Percentiles rank a stretch among this genome's conserved stretches.
Conservation (phyloP, 169 alveolate genomes). For the Babesia ovis region DNA sequence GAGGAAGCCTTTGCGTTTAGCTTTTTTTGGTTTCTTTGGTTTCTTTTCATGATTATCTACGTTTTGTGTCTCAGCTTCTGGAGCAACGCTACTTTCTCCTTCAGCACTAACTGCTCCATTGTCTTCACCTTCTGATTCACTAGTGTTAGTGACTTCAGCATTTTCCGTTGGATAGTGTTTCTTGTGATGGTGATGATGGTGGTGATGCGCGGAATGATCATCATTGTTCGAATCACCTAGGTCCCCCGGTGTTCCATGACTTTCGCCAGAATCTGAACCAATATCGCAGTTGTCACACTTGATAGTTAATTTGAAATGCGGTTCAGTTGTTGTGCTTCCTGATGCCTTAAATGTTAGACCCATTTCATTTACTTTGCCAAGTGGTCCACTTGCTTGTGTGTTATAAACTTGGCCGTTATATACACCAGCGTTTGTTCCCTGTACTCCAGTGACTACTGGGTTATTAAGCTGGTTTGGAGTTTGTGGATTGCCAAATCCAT, state of each 20-base stretch:
- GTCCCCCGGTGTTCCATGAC: neutral
- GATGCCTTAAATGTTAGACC: neutral
- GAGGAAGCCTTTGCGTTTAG: too few relatives aligned
- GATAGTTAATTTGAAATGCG: constrained; percentile 2
- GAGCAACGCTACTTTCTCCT: too few relatives aligned
- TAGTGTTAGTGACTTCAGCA: neutral
- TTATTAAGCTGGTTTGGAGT: neutral
- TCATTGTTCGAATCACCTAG: neutral
- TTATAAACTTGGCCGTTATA: too few relatives aligned
- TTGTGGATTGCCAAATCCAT: too few relatives aligned
- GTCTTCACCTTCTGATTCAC: neutral
- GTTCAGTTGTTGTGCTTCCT: neutral
- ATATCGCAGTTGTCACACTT: constrained; percentile 24
- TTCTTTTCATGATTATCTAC: too few relatives aligned
- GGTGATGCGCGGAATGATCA: neutral
- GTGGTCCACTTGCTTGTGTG: neutral
- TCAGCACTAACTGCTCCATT: neutral
- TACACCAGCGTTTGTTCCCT: neutral
- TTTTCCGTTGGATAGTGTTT: neutral
- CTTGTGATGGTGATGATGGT: constrained; percentile 7
- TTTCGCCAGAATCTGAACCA: neutral
- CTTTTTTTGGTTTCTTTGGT: too few relatives aligned
- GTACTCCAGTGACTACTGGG: too few relatives aligned
- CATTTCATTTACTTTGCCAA: neutral
- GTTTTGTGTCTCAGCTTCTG: too few relatives aligned